Conservation (phyloP, 2,329 filamentous ascomycete species). For the Chaetomium olivaceum region DNA sequence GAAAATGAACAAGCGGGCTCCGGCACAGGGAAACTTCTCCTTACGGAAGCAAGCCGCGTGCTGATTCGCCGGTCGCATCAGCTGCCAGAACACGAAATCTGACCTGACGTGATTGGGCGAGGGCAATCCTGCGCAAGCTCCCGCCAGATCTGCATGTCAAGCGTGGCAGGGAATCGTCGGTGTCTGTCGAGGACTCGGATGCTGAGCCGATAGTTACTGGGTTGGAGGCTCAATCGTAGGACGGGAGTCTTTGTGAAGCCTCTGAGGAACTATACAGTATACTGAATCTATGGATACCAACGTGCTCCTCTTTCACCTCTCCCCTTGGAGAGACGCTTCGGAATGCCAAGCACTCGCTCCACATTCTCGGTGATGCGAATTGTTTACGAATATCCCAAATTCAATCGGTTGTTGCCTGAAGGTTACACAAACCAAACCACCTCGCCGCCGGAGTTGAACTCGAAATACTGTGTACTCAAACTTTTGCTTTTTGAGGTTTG, state of each 20-base stretch:
- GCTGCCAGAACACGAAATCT: conserved; percentile 4
- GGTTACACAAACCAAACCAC: neutral
- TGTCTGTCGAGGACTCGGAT: neutral
- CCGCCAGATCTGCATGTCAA: neutral
- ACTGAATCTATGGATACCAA: neutral
- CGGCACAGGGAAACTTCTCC: conserved; percentile 33
- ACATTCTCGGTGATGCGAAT: neutral
- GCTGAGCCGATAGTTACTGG: neutral
- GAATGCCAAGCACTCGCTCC: neutral
- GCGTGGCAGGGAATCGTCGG: neutral
- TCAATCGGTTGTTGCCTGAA: too few species aligned
- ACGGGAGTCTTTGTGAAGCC: neutral
- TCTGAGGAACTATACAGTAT: too few species aligned
- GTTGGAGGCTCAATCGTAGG: neutral
- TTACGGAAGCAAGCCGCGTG: conserved; percentile 32
- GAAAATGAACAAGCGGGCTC: conserved; percentile 27
- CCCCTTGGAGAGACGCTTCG: neutral
- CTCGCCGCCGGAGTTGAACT: neutral
- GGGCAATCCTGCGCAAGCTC: neutral
- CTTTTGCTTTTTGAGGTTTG: neutral
- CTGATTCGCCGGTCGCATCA: conserved; percentile 30
- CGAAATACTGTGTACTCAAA: neutral
- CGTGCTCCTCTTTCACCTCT: neutral
- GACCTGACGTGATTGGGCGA: conserved; percentile 12
- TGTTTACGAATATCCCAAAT: neutral